phyloP scores from a whole-genome alignment of 2,329 filamentous ascomycete species.

The Penicillium crustosum region DNA sequence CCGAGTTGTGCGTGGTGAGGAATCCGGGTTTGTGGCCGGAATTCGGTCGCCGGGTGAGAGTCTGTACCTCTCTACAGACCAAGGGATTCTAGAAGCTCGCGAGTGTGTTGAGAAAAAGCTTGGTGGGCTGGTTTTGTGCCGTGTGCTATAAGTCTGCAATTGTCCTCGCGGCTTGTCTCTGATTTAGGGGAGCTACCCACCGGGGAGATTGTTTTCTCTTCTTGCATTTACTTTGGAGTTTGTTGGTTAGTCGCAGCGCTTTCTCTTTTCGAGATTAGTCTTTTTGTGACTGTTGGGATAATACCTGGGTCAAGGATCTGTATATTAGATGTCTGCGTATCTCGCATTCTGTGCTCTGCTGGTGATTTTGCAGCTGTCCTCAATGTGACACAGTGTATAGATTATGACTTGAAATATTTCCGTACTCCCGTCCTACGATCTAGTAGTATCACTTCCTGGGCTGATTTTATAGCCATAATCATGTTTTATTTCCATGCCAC shows the following conservation, averaged over 20 bases:
- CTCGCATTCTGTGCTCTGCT: constrained; percentile 21
- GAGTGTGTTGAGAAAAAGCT: constrained; percentile 78
- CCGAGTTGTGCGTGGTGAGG: constrained; percentile 66
- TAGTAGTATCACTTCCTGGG: not conserved
- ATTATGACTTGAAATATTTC: constrained; percentile 25
- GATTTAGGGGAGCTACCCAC: constrained; percentile 12
- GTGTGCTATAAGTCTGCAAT: constrained; percentile 52
- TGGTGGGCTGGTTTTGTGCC: constrained; percentile 77
- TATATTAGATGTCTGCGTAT: constrained; percentile 39
- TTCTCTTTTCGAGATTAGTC: constrained; percentile 32
- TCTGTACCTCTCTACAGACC: constrained; percentile 74
- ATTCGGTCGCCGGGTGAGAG: constrained; percentile 75
- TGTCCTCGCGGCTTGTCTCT: constrained; percentile 4
- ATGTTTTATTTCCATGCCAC: too few relatives aligned
- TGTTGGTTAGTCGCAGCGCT: constrained; percentile 35
- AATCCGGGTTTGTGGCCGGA: constrained; percentile 66
- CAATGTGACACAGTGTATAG: constrained; percentile 25
- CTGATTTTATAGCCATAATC: not conserved
- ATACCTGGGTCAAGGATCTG: constrained; percentile 34
- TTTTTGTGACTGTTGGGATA: constrained; percentile 35
- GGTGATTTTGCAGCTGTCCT: constrained; percentile 16
- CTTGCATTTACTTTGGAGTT: constrained; percentile 43
- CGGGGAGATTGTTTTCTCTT: constrained; percentile 20
- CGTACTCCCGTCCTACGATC: not conserved
- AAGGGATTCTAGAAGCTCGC: constrained; percentile 75